Conservation (phyloP, 2,329 filamentous ascomycete species). For the Pyricularia sp. region DNA sequence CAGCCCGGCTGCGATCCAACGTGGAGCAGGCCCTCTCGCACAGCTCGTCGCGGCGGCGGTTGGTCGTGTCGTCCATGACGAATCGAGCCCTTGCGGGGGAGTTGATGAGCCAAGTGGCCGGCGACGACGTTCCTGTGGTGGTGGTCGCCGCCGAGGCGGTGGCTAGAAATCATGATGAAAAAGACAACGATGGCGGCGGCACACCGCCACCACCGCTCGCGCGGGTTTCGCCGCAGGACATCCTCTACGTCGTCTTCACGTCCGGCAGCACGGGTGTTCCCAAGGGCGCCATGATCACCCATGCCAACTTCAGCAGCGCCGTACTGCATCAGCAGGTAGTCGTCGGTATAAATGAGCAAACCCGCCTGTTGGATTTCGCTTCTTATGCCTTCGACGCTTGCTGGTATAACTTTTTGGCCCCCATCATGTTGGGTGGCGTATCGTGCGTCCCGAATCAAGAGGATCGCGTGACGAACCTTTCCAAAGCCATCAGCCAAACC, state of each 20-base stretch:
- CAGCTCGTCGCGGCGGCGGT: background rate
- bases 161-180: background rate
- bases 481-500: background rate
- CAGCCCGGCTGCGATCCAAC: slow-evolving; percentile 8
- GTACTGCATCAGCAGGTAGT: background rate
- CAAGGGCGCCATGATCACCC: slow-evolving; percentile 49
- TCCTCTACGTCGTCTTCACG: slow-evolving; percentile 43
- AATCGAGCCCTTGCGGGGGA: background rate
- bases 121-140: background rate
- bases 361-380: slow-evolving; percentile 21
- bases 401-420: slow-evolving; percentile 34
- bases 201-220: slow-evolving; percentile 39
- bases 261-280: slow-evolving; percentile 50
- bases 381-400: slow-evolving; percentile 29
- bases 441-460: background rate
- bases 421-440: background rate
- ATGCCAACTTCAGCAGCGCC: slow-evolving; percentile 16
- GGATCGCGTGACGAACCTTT: background rate
- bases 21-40: slow-evolving; percentile 1
- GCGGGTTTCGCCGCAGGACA: slow-evolving; percentile 38
- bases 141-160: background rate
- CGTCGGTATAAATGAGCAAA: background rate
- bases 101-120: background rate
- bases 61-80: background rate
- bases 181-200: background rate